Conservation (phyloP, 371 early-diverging fungal species). For the Actinomortierella wolfii region DNA sequence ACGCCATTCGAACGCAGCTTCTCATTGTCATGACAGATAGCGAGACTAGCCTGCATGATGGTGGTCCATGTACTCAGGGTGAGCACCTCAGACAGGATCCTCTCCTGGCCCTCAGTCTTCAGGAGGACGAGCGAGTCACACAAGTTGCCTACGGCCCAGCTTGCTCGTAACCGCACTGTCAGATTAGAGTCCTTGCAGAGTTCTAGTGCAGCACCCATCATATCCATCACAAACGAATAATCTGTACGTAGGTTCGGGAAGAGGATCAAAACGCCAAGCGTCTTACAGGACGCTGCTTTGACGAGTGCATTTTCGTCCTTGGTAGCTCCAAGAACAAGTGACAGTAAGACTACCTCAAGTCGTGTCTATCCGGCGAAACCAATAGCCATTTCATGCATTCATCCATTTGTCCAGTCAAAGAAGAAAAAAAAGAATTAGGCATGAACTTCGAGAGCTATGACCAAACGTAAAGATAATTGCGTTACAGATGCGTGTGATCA, state of each 20-base stretch:
- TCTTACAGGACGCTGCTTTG: slow-evolving; percentile 71
- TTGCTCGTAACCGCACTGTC: slow-evolving; percentile 67
- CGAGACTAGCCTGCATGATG: slow-evolving; percentile 53
- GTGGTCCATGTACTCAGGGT: slow-evolving; percentile 51
- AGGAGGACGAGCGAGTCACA: slow-evolving; percentile 67
- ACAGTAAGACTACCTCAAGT: slow-evolving; percentile 52
- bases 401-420: neutral
- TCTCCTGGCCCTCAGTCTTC: slow-evolving; percentile 43
- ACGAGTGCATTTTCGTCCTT: slow-evolving; percentile 60
- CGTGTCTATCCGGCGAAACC: slow-evolving; percentile 40
- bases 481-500: neutral
- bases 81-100: slow-evolving; percentile 34
- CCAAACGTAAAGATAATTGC: neutral
- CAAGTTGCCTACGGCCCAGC: slow-evolving; percentile 81
- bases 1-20: slow-evolving; percentile 78
- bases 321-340: slow-evolving; percentile 57
- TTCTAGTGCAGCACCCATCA: slow-evolving; percentile 25
- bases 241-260: slow-evolving; percentile 61
- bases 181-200: slow-evolving; percentile 53
- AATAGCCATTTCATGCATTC: neutral
- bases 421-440: neutral
- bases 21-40: slow-evolving; percentile 73
- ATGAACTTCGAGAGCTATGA: neutral
- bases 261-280: slow-evolving; percentile 68
- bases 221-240: slow-evolving; percentile 23